Evolutionary conservation across 257 asterid species (phyloP).

Genomic region (Solanum habrochaites): DNA sequence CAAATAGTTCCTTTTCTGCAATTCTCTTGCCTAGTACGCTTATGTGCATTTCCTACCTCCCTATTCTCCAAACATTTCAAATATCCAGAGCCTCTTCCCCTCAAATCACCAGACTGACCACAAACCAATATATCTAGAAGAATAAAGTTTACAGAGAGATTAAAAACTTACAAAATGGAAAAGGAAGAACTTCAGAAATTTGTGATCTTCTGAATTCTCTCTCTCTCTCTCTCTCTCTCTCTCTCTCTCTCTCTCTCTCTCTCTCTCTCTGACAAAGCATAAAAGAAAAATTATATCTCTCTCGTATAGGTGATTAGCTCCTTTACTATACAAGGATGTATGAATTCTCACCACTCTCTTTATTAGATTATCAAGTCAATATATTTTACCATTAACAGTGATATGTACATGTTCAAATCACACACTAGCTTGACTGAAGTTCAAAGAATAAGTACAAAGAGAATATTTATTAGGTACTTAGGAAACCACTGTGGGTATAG

Average conservation of each 20-base stretch:
- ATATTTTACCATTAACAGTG: background rate
- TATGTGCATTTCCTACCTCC: conserved; percentile 29
- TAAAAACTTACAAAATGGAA: background rate
- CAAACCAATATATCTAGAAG: background rate
- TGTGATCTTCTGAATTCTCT: background rate
- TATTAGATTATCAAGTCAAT: background rate
- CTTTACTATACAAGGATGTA: background rate
- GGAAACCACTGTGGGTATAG: background rate
- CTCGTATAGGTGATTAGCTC: background rate
- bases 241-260: background rate
- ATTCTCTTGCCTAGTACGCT: conserved; percentile 47
- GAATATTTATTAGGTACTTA: background rate
- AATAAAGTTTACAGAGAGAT: background rate
- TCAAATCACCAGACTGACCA: conserved; percentile 36
- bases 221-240: no score
- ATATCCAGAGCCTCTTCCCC: background rate
- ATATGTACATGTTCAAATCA: background rate
- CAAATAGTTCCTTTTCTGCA: conserved; percentile 83
- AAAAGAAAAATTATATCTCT: background rate
- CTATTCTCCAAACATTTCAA: conserved; percentile 31
- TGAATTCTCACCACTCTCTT: background rate
- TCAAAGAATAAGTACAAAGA: background rate
- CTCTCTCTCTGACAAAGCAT: background rate
- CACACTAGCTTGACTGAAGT: background rate
- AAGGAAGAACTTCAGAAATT: background rate